Base-by-base conservation (phyloP, 495 filamentous ascomycete species). In the Pyrenopolyporus hunteri region DNA sequence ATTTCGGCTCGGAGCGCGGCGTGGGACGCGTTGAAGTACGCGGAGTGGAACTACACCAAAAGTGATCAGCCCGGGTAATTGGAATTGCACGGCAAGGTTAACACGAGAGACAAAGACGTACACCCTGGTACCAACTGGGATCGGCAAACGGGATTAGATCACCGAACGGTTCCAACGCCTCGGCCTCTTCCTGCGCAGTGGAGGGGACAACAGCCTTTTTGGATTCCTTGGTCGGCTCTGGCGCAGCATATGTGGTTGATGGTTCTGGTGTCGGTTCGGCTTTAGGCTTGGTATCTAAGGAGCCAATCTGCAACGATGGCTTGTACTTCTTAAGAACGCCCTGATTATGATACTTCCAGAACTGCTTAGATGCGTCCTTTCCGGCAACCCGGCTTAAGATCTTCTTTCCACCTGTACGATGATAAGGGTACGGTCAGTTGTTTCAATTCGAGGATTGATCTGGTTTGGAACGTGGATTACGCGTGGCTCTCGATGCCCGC, bases 301-400 rank as follows among this genome's bases (percentile, higher is more conserved):
- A 96, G 33, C 94, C 94, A 67, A 99, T 83, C 70, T 92, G 89
- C 45, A 99, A 84, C 72, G 90, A 81, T 22, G 83, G 76, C 78
- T 94, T 88, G 82, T 92, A 97, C 74, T 98, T 98, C 80, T 97
- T 98, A 65, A 98, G 82, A 62, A 98, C 91, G 49, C 88, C 84
- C 67, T 84, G 82, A 68, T 97, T 98, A 82, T 98, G 94, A 74
- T 98, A 98, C 77, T 98, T 99, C 94, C 94, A 99, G 80, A 99
- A 99, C 72, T 96, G 95, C 75, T 95, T 93, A 20, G 90, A 93
- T 13, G 94, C 94, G 66, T 99, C 95, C 73, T 98, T 99, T 65
- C 94, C 94, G 39, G 87, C 94, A 11, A 98, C 92, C 55, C 93
- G 81, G 66, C 91, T 87, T 50, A 99, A 86, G 73, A 99, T 98